Evolutionary conservation across 257 asterid species (phyloP), one percentile per base, ranked within the genome.

Genomic region (Solanum paucissectum): DNA sequence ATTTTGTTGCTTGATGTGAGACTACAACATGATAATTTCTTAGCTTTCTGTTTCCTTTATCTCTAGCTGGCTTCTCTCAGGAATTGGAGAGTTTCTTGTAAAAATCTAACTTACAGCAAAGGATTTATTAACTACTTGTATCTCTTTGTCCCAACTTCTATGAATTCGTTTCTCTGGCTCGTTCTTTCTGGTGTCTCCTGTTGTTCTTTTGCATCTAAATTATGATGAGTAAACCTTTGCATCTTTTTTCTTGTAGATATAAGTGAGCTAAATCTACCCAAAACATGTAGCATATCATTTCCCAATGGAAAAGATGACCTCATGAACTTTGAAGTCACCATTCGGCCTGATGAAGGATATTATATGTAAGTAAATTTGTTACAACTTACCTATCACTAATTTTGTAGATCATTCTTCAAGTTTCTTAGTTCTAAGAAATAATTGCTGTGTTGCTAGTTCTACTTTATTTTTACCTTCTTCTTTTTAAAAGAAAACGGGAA

Each of bases 231-330:
- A 25, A 38, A 27, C 64, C 20, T 68, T 33, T 10, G 34, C 21
- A 25, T 68, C 79, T 12, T 66, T 69, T 40, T 40, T 86, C 37
- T 82, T 92, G 91, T 87, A 95, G 98, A 95, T 93, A 97, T 95
- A 86, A 95, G 94, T 84, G 99, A 97, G 87, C 93, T 97, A 84
- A 97, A 95, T 90, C 94, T 97, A 83, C 99, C 98, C 3, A 91
- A 93, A 85, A 92, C 98, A 79, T 97, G 98, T 89, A 93, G 89
- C 90, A 95, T 97, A 23, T 75, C 96, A 69, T 97, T 97, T 90
- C 99, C 98, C 84, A 95, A 93, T 90, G 99, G 98, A 83, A 95
- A 93, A 91, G 98, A 97, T 37, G 98, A 97, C 68, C 98, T 97
- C 58, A 97, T 97, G 99, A 97, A 93, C 92, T 95, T 95, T 89